Base-by-base conservation (phyloP, 208 protist species). In the Acanthamoeba royreba region DNA sequence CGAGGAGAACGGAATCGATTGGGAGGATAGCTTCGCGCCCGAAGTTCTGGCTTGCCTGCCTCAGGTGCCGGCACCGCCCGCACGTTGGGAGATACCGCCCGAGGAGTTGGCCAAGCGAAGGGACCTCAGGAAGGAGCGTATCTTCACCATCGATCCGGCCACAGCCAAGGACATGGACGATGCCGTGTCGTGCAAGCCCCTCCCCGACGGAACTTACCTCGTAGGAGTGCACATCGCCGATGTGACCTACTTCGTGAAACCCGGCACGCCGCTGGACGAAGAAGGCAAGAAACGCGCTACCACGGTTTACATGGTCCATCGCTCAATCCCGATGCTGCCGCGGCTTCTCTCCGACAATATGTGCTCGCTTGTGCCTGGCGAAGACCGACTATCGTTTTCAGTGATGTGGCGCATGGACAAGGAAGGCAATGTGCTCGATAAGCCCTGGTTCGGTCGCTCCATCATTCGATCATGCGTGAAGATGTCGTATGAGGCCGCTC, bases 151-250 rank as follows among this genome's bases (percentile, higher is more conserved):
- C 49, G 97, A 98, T 95, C 98, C 98, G 33, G 69, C 95, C n/a
- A 97, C 97, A 4, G 97, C 97, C 38, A 94, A 94, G 22, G 98
- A 98, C 96, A 93, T 98, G 35, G 98, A 98, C 86, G 98, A 98
- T 95, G 97, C 97, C 11, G 47, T 98, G 4, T 96, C 96, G 19
- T 96, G 93, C 31, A 93, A 74, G 9, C 9, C 5, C 4, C 58
- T 96, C 17, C 40, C 43, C 4, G 95, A 98, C 91, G 96, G 97
- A 25, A 95, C 69, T 31, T 98, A 95, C 45, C 79, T 95, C 63
- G 93, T 98, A 40, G 98, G 98, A 52, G 98, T 99, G 40, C 98
- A 99, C 94, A 99, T 99, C 94, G 98, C 98, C 5, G 98, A 99
- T 94, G 98, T 99, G 0, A 95, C 97, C n/a, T 97, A 98, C 94